phyloP scores from a whole-genome alignment of 208 protist species.

The Willaertia magna region DNA sequence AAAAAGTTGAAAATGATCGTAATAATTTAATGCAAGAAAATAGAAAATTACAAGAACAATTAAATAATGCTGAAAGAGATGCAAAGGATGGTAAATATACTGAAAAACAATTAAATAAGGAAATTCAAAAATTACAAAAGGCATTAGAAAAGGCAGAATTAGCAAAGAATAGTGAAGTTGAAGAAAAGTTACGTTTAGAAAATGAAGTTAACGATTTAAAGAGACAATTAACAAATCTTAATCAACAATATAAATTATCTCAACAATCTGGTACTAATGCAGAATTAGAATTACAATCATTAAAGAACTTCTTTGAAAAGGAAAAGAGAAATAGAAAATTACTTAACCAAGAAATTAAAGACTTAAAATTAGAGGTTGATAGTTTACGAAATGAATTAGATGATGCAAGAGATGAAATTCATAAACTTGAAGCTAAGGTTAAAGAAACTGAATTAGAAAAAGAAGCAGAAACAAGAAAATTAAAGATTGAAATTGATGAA shows the following conservation, averaged over 20 bases:
- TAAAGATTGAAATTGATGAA: background rate
- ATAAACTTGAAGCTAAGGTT: background rate
- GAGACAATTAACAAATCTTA: background rate
- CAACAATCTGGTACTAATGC: background rate
- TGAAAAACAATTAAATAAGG: background rate
- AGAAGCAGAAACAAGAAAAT: background rate
- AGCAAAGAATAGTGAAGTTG: background rate
- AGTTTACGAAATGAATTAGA: background rate
- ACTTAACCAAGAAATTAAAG: background rate
- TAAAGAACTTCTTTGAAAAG: conserved; percentile 1
- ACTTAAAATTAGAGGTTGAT: background rate
- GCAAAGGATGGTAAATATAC: background rate
- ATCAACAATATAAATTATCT: background rate
- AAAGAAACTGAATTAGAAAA: background rate
- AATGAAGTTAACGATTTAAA: background rate
- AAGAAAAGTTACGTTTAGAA: background rate
- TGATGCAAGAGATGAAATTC: background rate
- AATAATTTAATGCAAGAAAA: background rate
- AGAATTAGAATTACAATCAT: background rate
- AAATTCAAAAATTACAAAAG: background rate
- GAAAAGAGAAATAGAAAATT: conserved; percentile 2
- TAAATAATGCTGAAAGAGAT: background rate
- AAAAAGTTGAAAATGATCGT: background rate
- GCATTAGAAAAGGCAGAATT: background rate
- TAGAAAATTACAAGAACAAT: background rate